These are phyloP conservation scores for Strigomonas culicis DNA, from an alignment of 208 protist genomes.

Conservation along the genomic window DNA sequence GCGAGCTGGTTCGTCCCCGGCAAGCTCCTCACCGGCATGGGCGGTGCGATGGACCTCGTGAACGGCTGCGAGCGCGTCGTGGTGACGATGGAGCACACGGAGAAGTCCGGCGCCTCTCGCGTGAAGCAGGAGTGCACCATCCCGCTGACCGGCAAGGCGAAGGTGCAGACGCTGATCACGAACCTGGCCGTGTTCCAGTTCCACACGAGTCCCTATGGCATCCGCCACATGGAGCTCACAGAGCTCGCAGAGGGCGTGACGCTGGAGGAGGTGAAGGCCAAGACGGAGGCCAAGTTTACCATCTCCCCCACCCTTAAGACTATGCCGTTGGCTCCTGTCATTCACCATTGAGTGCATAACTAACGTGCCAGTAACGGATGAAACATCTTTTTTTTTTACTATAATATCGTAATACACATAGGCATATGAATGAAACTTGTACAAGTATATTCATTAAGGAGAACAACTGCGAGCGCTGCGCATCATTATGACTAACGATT, in stretches of 20 bases:
- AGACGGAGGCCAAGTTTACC: slow-evolving; percentile 48
- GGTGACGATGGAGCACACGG: slow-evolving; percentile 94
- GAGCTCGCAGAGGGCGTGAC: slow-evolving; percentile 80
- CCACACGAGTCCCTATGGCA: not conserved
- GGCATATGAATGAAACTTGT: too few relatives aligned
- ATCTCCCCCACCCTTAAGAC: slow-evolving; percentile 31
- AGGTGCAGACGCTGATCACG: slow-evolving; percentile 92
- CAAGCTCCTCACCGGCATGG: slow-evolving; percentile 96
- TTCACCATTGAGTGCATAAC: not conserved
- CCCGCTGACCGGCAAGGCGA: slow-evolving; percentile 79
- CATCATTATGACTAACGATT: not conserved
- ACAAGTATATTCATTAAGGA: too few relatives aligned
- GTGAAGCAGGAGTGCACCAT: slow-evolving; percentile 78
- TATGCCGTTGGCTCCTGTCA: slow-evolving; percentile 28
- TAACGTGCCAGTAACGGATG: too few relatives aligned
- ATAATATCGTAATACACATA: too few relatives aligned
- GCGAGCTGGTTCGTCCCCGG: slow-evolving; percentile 96
- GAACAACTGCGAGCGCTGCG: too few relatives aligned
- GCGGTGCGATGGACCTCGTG: slow-evolving; percentile 94
- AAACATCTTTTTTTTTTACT: not conserved
- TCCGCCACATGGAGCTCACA: slow-evolving; percentile 55
- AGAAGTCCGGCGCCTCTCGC: slow-evolving; percentile 79
- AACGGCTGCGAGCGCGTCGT: slow-evolving; percentile 78
- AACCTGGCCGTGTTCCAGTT: slow-evolving; percentile 77
- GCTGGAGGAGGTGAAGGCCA: slow-evolving; percentile 70